Conservation (phyloP, 768 basidiomycete species). For the Chlorophyllum brunneum region DNA sequence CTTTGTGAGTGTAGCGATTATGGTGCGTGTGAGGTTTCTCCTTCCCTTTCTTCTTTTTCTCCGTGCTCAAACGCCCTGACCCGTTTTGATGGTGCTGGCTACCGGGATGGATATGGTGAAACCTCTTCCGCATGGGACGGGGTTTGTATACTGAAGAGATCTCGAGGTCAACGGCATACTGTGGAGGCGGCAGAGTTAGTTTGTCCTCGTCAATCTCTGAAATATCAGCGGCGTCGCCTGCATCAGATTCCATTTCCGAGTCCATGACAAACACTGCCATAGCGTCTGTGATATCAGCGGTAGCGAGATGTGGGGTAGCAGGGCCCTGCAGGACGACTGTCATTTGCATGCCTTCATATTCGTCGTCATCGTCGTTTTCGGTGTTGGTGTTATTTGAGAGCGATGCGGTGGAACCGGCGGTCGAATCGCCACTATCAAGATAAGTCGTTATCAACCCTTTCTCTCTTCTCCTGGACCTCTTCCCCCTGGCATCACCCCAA, state of each 20-base stretch:
- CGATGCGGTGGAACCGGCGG: constrained; percentile 14
- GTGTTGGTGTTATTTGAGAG: constrained; percentile 19
- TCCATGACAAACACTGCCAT: constrained; percentile 47
- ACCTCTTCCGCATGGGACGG: constrained; percentile 45
- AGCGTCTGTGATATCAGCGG: constrained; percentile 16
- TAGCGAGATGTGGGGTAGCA: constrained; percentile 10
- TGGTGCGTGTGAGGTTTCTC: constrained; percentile 12
- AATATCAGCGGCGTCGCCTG: constrained; percentile 25
- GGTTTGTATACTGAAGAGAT: constrained; percentile 74
- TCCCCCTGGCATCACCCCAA: constrained; percentile 28
- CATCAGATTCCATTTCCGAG: constrained; percentile 29
- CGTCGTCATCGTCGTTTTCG: constrained; percentile 35
- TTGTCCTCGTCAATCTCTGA: constrained; percentile 18
- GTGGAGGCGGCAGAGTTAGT: constrained; percentile 16
- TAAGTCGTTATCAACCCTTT: constrained; percentile 27
- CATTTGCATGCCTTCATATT: constrained; percentile 23
- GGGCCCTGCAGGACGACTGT: constrained; percentile 28
- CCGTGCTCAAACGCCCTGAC: constrained; percentile 24
- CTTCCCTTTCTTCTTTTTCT: constrained; percentile 34
- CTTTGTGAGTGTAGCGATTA: constrained; percentile 15
- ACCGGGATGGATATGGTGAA: constrained; percentile 19
- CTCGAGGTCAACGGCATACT: constrained; percentile 53
- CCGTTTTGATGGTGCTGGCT: constrained; percentile 28
- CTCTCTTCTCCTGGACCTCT: constrained; percentile 35
- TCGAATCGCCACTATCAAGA: constrained; percentile 19